A percentile compares a stretch with the other conserved stretches of the same genome.
Evolutionary conservation across 1,284 basidiomycete species (phyloP).

Genomic region (Ustilago sp.): DNA sequence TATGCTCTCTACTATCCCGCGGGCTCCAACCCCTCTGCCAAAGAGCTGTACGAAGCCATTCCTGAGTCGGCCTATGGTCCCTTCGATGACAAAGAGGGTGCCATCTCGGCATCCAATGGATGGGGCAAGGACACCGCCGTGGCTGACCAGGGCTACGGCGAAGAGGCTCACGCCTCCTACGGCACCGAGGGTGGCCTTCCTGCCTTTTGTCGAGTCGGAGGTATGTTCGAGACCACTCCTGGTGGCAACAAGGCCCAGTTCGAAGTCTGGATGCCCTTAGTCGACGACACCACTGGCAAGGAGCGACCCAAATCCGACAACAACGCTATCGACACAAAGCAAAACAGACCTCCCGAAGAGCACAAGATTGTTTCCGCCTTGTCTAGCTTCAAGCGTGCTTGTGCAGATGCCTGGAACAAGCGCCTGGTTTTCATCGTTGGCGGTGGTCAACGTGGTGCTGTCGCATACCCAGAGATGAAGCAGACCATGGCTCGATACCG

Average conservation of each 20-base stretch:
- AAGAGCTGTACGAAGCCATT: constrained; percentile 33
- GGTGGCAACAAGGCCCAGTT: constrained; percentile 31
- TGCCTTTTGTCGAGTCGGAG: constrained; percentile 54
- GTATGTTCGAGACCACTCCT: constrained; percentile 27
- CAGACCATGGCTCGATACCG: constrained; percentile 48
- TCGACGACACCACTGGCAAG: constrained; percentile 7
- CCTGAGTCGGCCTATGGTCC: constrained; percentile 21
- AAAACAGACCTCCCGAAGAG: not conserved
- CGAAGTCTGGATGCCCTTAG: constrained; percentile 51
- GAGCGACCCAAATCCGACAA: not conserved
- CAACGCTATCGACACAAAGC: not conserved
- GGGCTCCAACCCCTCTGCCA: constrained; percentile 37
- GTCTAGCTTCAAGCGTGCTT: constrained; percentile 26
- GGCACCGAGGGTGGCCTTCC: constrained; percentile 36
- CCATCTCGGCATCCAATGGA: constrained; percentile 27
- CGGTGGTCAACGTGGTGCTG: constrained; percentile 41
- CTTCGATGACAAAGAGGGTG: constrained; percentile 29
- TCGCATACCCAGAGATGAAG: constrained; percentile 52
- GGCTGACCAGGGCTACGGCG: constrained; percentile 46
- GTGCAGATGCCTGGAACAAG: constrained; percentile 34
- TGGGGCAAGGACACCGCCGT: constrained; percentile 29
- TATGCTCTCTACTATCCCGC: constrained; percentile 27
- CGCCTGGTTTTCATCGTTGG: constrained; percentile 45
- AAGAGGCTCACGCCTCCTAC: constrained; percentile 5
- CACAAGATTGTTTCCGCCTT: not conserved